Evolutionary conservation across 2,329 filamentous ascomycete genomes (phyloP).

Genomic region (Cercospora sp.): DNA sequence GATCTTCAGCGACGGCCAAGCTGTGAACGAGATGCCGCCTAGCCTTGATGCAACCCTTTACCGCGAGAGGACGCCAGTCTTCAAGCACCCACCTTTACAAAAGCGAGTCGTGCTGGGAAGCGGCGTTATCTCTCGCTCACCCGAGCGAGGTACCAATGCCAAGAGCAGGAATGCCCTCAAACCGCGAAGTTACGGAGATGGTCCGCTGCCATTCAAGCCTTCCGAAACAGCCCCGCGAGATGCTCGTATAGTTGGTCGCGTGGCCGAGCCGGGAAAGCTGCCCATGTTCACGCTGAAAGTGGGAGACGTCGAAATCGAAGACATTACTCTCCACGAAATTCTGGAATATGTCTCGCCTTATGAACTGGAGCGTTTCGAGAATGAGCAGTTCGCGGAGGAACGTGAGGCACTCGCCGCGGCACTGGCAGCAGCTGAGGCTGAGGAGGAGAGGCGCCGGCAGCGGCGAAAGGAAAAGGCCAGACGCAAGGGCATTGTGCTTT

Average conservation of each 20-base stretch:
- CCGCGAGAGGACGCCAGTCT: background rate
- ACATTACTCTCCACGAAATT: conserved; percentile 35
- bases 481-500: conserved; percentile 25
- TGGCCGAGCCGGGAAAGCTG: conserved; percentile 20
- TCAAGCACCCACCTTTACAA: conserved; percentile 1
- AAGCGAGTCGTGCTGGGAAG: conserved; percentile 5
- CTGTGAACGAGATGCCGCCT: conserved; percentile 6
- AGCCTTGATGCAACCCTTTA: conserved; percentile 2
- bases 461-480: conserved; percentile 23
- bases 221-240: conserved; percentile 33
- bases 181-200: conserved; percentile 21
- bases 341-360: conserved; percentile 39
- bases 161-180: conserved; percentile 7
- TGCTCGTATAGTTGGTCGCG: conserved; percentile 33
- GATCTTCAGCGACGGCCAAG: background rate
- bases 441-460: conserved; percentile 22
- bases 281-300: conserved; percentile 34
- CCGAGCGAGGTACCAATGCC: conserved; percentile 4
- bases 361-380: conserved; percentile 39
- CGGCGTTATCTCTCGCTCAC: conserved; percentile 4
- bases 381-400: conserved; percentile 35
- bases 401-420: conserved; percentile 26
- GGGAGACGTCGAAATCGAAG: conserved; percentile 29
- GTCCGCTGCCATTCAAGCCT: conserved; percentile 30
- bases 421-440: conserved; percentile 27